Conservation (phyloP, 352 stramenopile genomes). For the Thalassiosira sp. region DNA sequence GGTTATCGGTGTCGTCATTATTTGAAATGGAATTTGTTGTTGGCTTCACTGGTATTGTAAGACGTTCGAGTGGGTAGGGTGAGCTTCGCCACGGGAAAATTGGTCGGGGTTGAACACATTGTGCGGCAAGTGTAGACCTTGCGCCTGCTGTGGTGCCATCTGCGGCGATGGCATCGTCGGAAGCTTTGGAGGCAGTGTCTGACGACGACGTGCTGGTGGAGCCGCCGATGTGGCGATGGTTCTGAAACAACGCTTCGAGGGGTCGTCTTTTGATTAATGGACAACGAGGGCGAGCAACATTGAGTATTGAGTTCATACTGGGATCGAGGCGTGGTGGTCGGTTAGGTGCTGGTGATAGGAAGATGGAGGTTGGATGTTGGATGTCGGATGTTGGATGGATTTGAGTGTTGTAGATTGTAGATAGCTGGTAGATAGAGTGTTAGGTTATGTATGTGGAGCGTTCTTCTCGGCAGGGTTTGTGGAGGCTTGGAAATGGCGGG, state of each 20-base stretch:
- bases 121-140: constrained; percentile 1
- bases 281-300: background rate
- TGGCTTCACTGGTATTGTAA: constrained; percentile 22
- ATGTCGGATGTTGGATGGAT: no score
- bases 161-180: constrained; percentile 2
- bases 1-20: no score
- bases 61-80: constrained; percentile 31
- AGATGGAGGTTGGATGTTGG: no score
- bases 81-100: constrained; percentile 70
- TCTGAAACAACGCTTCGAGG: background rate
- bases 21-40: no score
- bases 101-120: constrained; percentile 26
- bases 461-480: no score
- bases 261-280: background rate
- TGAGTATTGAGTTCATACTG: background rate
- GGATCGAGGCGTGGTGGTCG: no score
- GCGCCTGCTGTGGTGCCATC: background rate
- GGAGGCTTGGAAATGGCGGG: no score
- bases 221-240: background rate
- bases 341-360: no score
- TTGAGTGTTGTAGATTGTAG: no score
- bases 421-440: no score
- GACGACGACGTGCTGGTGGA: constrained; percentile 2
- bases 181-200: background rate
- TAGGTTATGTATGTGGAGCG: no score